A percentile compares a stretch with the other conserved stretches of the same genome.
Conservation (phyloP, 352 stramenopile species). For the Globisporangium cystogenes region DNA sequence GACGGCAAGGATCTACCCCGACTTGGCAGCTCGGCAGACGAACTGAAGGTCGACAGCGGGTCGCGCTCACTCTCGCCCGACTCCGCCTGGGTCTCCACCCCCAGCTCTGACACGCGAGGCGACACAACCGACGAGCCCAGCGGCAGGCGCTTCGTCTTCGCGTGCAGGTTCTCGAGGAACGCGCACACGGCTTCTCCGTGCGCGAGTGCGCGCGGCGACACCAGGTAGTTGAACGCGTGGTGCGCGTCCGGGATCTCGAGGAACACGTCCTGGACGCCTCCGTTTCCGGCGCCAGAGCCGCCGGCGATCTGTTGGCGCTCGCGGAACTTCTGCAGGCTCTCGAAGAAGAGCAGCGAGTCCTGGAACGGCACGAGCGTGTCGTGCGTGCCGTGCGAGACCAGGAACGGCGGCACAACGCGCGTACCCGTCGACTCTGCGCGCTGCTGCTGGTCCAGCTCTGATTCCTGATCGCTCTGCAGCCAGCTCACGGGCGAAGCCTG, state of each 20-base stretch:
- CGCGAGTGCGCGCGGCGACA: constrained; percentile 56
- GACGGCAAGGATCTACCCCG: background rate
- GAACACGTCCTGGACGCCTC: constrained; percentile 50
- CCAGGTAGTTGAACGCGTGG: constrained; percentile 73
- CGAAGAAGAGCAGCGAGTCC: constrained; percentile 63
- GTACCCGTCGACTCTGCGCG: background rate
- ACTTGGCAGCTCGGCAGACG: background rate
- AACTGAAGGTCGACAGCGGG: background rate
- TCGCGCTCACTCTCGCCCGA: background rate
- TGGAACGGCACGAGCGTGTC: constrained; percentile 73
- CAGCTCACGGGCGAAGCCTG: constrained; percentile 51
- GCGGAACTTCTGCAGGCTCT: constrained; percentile 21
- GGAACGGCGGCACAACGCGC: constrained; percentile 56
- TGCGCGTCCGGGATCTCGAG: constrained; percentile 50
- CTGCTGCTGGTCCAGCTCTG: background rate
- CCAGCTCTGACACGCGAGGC: too few species aligned
- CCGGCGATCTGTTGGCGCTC: background rate
- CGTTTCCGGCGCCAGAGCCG: constrained; percentile 1
- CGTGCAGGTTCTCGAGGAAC: constrained; percentile 56
- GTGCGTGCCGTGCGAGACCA: constrained; percentile 59
- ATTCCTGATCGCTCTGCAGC: constrained; percentile 29
- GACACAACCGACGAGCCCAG: background rate
- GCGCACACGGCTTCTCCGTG: constrained; percentile 60
- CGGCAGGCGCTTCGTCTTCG: constrained; percentile 30
- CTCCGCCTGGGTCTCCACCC: background rate